Evolutionary conservation across 129 eudicot species (phyloP), one percentile per base, ranked within the genome.

Genomic region (Flaveria trinervia): DNA sequence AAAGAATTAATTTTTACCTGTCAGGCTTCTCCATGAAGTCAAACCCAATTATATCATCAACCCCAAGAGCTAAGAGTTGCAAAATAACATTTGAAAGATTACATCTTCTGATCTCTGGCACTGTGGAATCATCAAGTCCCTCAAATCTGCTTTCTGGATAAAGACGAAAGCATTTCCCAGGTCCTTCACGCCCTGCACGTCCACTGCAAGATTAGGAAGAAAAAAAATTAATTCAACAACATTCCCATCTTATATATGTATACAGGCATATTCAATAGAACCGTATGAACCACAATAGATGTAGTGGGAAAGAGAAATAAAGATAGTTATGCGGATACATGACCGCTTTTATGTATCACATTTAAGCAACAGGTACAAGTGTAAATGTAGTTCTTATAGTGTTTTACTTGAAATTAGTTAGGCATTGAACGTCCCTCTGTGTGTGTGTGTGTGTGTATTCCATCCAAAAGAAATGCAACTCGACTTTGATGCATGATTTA

Each of bases 181-280:
- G 92, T 84, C 98, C 97, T 80, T 94, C 98, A 81, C 97, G 92
- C 49, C 98, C 98, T 71, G 98, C 98, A 82, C 97, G 98, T 49
- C 97, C 98, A 87, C 98, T 93, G 85, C 72, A 86, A 75, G 4
- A 62, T 62, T 62, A 13, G 20, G 7, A 30, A 13, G 28, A 17
- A 28, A 26, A 28, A 1, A 14, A 6, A 28, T 23, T 30, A 61
- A 11, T 25, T 60, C 66, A 12, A 25, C 13, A 18, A 26, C 8
- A 3, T 25, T 61, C 30, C 7, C 2, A 25, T 25, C 8, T 52
- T 52, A 52, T 52, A 45, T 45, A 45, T 45, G 12, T 9, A 45
- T 45, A 7, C 3, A 9, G 2, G 12, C 39, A 33, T 33, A 4
- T 7, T 4, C 39, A 33, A 33, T 33, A 33, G 1, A 4, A 33